These are phyloP conservation scores for Trypanosoma brucei DNA, from an alignment of 208 protist genomes.

Conservation along the genomic window DNA sequence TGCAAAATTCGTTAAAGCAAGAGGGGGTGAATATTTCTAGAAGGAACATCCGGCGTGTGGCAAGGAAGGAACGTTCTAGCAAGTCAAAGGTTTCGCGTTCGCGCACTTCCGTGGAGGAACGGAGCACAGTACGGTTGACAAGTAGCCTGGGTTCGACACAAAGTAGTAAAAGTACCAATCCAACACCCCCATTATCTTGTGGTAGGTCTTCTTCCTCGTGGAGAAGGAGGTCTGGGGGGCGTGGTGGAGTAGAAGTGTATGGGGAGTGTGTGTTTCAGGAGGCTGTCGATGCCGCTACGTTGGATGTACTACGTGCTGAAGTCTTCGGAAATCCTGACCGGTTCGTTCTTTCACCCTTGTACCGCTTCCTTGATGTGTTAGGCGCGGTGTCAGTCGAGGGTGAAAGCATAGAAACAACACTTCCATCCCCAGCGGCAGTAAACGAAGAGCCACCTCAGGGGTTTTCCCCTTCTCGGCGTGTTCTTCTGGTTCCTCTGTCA, in stretches of 20 bases:
- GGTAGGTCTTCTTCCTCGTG: not conserved
- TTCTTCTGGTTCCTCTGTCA: constrained; percentile 67
- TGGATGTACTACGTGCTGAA: constrained; percentile 59
- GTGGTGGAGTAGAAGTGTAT: not conserved
- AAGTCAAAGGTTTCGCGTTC: not conserved
- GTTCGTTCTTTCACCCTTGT: constrained; percentile 68
- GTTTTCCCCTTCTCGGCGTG: constrained; percentile 42
- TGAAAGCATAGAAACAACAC: constrained; percentile 35
- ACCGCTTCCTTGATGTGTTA: constrained; percentile 64
- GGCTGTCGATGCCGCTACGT: constrained; percentile 28
- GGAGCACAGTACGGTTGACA: no score
- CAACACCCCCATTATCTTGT: no score
- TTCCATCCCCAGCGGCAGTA: constrained; percentile 45
- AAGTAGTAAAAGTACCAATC: no score
- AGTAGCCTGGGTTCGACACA: no score
- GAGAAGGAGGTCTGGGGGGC: not conserved
- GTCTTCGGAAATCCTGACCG: constrained; percentile 56
- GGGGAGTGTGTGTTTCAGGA: constrained; percentile 24
- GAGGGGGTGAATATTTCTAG: constrained; percentile 28
- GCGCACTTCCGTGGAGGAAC: no score
- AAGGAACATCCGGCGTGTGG: constrained; percentile 9
- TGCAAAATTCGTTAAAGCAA: constrained; percentile 25
- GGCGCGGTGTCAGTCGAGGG: constrained; percentile 70
- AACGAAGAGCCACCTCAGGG: constrained; percentile 34
- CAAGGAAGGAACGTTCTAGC: constrained; percentile 18